These are phyloP conservation scores for Backusella parvicylindrica DNA, from an alignment of 192 early-diverging fungal species.

Conservation along the genomic window DNA sequence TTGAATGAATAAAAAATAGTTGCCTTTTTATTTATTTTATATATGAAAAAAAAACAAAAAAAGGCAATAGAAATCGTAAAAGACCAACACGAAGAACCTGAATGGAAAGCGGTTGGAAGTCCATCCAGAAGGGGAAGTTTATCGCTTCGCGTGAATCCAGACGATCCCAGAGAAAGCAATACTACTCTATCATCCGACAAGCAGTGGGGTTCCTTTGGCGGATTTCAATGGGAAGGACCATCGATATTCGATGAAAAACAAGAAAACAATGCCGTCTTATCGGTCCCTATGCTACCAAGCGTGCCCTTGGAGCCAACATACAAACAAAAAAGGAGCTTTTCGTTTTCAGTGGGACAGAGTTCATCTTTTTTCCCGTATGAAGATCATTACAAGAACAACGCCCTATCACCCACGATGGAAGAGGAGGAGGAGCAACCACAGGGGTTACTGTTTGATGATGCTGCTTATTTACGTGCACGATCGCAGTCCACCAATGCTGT, in stretches of 20 bases:
- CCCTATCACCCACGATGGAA: not conserved
- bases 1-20: not conserved
- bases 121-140: slow-evolving; percentile 1
- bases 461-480: slow-evolving; percentile 2
- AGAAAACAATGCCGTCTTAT: slow-evolving; percentile 25
- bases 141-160: not conserved
- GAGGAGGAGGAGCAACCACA: not conserved
- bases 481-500: not conserved
- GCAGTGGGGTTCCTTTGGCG: slow-evolving; percentile 2
- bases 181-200: not conserved
- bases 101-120: slow-evolving; percentile 5
- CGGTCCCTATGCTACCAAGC: slow-evolving; percentile 38
- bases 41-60: not conserved
- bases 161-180: not conserved
- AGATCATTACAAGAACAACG: slow-evolving; percentile 18
- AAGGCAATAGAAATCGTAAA: not conserved
- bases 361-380: slow-evolving; percentile 15
- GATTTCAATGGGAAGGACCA: slow-evolving; percentile 11
- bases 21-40: not conserved
- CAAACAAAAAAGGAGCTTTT: slow-evolving; percentile 54
- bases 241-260: not conserved
- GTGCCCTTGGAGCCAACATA: slow-evolving; percentile 44
- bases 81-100: not conserved
- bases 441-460: not conserved
- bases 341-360: slow-evolving; percentile 51